These are phyloP conservation scores for Amphibolis antarctica DNA, from an alignment of 106 monocot genomes.

Conservation along the genomic window DNA sequence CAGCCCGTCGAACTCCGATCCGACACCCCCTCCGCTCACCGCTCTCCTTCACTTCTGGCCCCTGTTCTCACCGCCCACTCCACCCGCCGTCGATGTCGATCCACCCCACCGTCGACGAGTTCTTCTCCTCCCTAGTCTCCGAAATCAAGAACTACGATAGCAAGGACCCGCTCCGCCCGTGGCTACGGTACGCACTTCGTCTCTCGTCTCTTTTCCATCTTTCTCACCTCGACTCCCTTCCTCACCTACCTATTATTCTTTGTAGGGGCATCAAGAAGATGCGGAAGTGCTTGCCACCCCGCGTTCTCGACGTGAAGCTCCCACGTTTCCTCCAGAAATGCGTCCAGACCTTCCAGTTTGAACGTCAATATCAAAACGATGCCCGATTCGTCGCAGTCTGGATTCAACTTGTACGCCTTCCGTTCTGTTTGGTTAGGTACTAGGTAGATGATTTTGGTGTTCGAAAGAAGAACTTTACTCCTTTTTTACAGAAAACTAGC, in stretches of 20 bases:
- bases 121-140: conserved; percentile 57
- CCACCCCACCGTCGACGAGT: conserved; percentile 14
- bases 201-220: neutral
- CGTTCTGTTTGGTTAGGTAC: neutral
- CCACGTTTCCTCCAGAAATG: conserved; percentile 98
- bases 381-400: conserved; percentile 66
- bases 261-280: conserved; percentile 64
- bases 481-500: neutral
- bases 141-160: conserved; percentile 71
- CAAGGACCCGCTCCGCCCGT: conserved; percentile 76
- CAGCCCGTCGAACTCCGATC: neutral
- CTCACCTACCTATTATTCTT: neutral
- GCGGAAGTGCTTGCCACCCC: conserved; percentile 33
- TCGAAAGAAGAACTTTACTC: too few species aligned
- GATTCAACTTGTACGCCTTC: conserved; percentile 66
- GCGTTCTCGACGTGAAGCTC: conserved; percentile 53
- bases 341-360: conserved; percentile 65
- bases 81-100: neutral
- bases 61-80: neutral
- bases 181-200: conserved; percentile 44
- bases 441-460: neutral
- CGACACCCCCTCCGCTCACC: neutral
- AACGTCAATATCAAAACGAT: conserved; percentile 62
- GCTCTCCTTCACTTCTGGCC: neutral
- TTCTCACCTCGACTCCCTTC: neutral